phyloP scores from a whole-genome alignment of 192 early-diverging fungal genomes.

The Powellomyces hirtus region DNA sequence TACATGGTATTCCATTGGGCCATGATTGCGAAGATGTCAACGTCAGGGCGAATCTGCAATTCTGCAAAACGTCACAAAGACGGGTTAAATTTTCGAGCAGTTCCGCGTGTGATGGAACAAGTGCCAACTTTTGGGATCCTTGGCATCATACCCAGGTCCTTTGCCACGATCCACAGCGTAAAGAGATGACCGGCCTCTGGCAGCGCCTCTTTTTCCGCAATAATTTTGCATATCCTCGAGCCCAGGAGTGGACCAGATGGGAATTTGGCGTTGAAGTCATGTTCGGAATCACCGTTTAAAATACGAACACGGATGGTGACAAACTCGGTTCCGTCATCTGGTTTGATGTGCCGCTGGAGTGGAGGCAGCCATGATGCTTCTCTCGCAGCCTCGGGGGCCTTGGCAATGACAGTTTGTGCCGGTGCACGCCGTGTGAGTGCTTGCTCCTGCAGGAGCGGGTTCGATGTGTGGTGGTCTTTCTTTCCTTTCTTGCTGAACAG shows the following conservation, averaged over 20 bases:
- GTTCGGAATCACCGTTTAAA: slow-evolving; percentile 48
- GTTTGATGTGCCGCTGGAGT: slow-evolving; percentile 44
- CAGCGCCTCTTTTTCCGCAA: slow-evolving; percentile 48
- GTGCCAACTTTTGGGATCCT: neutral
- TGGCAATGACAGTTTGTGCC: neutral
- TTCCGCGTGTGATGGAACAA: neutral
- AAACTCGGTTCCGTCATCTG: slow-evolving; percentile 36
- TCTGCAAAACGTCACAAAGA: no score
- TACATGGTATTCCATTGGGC: slow-evolving; percentile 44
- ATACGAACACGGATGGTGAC: slow-evolving; percentile 50
- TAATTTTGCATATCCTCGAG: slow-evolving; percentile 37
- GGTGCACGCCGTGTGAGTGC: slow-evolving; percentile 16
- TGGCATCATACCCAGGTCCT: slow-evolving; percentile 54
- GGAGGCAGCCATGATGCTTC: slow-evolving; percentile 45
- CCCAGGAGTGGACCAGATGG: slow-evolving; percentile 25
- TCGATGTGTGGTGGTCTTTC: slow-evolving; percentile 6
- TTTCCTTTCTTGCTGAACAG: slow-evolving; percentile 19
- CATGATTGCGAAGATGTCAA: slow-evolving; percentile 50
- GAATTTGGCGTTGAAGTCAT: slow-evolving; percentile 52
- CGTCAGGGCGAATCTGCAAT: slow-evolving; percentile 49
- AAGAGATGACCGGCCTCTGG: slow-evolving; percentile 37
- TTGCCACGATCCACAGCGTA: slow-evolving; percentile 54
- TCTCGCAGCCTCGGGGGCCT: slow-evolving; percentile 25
- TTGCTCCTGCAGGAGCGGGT: slow-evolving; percentile 23
- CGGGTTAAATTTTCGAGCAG: no score